A percentile compares a stretch with the other conserved stretches of the same genome.
These are phyloP conservation scores for Akebia trifoliata DNA, from an alignment of 164 flowering plant genomes.

Conservation along the genomic window DNA sequence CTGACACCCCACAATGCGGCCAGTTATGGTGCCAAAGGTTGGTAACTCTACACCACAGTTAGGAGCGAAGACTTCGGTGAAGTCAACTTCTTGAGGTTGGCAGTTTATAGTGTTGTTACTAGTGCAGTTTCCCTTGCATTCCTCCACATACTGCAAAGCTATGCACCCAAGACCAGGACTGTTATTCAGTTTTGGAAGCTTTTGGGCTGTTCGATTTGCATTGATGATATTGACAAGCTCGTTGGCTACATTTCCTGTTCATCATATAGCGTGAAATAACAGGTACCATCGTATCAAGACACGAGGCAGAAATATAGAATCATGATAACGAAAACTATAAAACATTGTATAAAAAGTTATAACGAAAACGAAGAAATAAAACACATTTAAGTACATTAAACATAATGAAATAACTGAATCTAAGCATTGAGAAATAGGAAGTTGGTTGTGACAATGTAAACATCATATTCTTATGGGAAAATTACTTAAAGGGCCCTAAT, in stretches of 20 bases:
- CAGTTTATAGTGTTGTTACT: slow-evolving; percentile 48
- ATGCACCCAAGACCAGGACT: slow-evolving; percentile 86
- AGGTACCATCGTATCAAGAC: background rate
- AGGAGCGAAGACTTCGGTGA: slow-evolving; percentile 81
- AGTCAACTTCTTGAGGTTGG: slow-evolving; percentile 57
- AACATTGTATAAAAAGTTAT: no score
- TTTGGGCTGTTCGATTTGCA: slow-evolving; percentile 56
- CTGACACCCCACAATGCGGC: slow-evolving; percentile 57
- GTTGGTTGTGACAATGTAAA: no score
- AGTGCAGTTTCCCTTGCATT: slow-evolving; percentile 66
- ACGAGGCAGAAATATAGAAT: background rate
- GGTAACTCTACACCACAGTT: slow-evolving; percentile 94
- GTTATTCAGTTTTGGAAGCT: slow-evolving; percentile 39
- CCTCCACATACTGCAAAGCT: slow-evolving; percentile 66
- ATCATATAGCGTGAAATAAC: background rate
- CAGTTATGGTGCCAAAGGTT: slow-evolving; percentile 61
- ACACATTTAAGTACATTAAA: no score
- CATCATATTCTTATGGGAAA: no score
- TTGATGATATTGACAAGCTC: slow-evolving; percentile 70
- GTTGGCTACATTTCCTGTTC: slow-evolving; percentile 69
- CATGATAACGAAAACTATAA: no score
- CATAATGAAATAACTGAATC: no score
- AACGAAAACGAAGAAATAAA: no score
- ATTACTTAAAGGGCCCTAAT: no score
- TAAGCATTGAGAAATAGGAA: no score